Evolutionary conservation across 176 grass and related monocot species (phyloP).

Genomic region (Cocos nucifera): DNA sequence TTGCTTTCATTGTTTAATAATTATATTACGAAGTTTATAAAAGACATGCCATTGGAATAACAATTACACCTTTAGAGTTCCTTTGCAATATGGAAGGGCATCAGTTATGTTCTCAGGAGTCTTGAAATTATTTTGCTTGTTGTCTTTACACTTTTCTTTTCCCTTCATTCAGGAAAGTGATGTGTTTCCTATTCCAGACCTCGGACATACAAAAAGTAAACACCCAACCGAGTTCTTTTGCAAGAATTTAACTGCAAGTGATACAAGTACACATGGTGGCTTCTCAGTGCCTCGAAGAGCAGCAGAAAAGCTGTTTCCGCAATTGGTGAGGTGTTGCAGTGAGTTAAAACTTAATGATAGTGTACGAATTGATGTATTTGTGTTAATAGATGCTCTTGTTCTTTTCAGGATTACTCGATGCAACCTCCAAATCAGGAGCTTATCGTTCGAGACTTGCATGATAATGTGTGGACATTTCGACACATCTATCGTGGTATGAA

Average conservation of each 20-base stretch:
- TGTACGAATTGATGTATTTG: too few relatives aligned
- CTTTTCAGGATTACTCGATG: constrained; percentile 75
- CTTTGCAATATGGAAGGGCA: too few relatives aligned
- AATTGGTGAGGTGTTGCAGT: constrained; percentile 37
- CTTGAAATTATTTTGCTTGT: not conserved
- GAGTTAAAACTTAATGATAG: too few relatives aligned
- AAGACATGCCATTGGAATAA: too few relatives aligned
- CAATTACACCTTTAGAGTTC: too few relatives aligned
- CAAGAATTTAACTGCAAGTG: constrained; percentile 89
- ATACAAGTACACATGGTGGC: constrained; percentile 95
- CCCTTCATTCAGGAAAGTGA: constrained; percentile 71
- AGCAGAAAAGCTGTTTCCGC: constrained; percentile 96
- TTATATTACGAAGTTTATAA: too few relatives aligned
- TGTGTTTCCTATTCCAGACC: constrained; percentile 73
- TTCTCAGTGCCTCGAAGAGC: constrained; percentile 90
- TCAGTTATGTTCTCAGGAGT: too few relatives aligned
- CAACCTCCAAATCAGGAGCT: constrained; percentile 96
- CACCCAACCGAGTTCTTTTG: constrained; percentile 89
- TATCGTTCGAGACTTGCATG: constrained; percentile 86
- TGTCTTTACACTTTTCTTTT: not conserved
- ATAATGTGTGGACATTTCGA: constrained; percentile 95
- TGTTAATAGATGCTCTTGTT: constrained; percentile 5
- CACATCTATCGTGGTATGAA: constrained; percentile 99
- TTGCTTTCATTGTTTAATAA: too few relatives aligned
- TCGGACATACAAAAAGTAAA: constrained; percentile 74